Evolutionary conservation across 371 early-diverging fungal species (phyloP), one percentile per base, ranked within the genome.

Genomic region (Coemansia sp.): DNA sequence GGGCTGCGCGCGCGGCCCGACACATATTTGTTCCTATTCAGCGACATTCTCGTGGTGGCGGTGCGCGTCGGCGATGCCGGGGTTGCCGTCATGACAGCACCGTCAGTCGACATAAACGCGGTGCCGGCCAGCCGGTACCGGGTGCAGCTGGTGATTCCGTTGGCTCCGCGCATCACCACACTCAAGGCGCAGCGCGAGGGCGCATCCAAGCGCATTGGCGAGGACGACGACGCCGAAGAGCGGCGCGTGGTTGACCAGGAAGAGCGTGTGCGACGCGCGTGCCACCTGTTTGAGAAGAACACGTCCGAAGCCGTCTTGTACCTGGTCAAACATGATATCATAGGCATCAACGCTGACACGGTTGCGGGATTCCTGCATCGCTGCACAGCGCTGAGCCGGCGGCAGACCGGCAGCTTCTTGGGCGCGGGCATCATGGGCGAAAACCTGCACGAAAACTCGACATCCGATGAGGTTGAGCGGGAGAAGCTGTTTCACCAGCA

Each of bases 291-390:
- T 66, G 85, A 88, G 57, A 78, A 82, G 5, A 85, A 89, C 70
- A 87, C 92, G 7, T 81, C 81, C 1, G 77, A 82, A 14, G 90
- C 90, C 0, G 82, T 94, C 14, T 81, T 81, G 26, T 88, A 86
- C 52, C 82, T 92, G 59, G 80, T 91, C 33, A 84, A 88, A 52
- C 89, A 88, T 61, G 79, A 86, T 14, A 83, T 89, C 10, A 75
- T 94, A 11, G 83, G 84, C 1, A 79, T 86, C 10, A 86, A 85
- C 16, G 86, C 91, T 0, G 76, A 86, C 34, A 84, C 81, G n/a
- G 86, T 92, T n/a, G 93, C 92, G 26, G 84, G 86, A 11, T 93
- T 93, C 61, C 65, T 94, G 53, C 87, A 92, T 80, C 85, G 88
- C 43, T 90, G 92, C 33, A 89, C 91, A 0, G 86, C 88, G 59